Conservation (phyloP, 2,329 filamentous ascomycete species). For the Chaetomium olivaceum region DNA sequence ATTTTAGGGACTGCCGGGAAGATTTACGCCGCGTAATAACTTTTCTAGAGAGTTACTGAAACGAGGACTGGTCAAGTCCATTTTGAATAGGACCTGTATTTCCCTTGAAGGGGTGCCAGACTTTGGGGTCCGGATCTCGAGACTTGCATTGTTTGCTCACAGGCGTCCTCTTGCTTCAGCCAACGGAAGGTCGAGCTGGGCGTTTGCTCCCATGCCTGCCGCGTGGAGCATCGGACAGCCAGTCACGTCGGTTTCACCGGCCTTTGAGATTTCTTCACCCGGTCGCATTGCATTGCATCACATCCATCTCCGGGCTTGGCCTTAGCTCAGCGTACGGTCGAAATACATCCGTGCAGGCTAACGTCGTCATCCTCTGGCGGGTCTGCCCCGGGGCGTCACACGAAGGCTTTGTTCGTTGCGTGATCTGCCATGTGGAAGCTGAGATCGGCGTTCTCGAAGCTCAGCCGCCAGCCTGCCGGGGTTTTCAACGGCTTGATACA, state of each 20-base stretch:
- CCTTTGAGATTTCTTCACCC: not conserved
- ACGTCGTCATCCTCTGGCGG: not conserved
- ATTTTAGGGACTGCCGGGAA: not conserved
- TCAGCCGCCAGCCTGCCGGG: conserved; percentile 15
- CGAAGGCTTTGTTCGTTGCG: not conserved
- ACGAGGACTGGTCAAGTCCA: not conserved
- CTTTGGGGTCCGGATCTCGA: not conserved
- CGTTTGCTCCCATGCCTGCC: not conserved
- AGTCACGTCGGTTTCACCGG: not conserved
- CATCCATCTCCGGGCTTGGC: not conserved
- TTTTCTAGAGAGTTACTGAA: not conserved
- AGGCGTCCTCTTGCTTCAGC: not conserved
- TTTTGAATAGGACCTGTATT: not conserved
- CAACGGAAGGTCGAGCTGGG: not conserved
- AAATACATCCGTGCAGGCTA: not conserved
- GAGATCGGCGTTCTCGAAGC: conserved; percentile 29
- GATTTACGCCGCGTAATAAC: not conserved
- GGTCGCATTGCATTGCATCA: conserved; percentile 16
- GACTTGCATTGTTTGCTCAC: conserved; percentile 4
- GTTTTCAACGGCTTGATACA: conserved; percentile 20
- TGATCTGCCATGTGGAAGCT: conserved; percentile 16
- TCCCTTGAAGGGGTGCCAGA: too few species aligned
- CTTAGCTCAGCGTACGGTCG: not conserved
- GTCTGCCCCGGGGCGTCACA: too few species aligned
- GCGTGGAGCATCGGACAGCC: not conserved